Evolutionary conservation across 306 rosid species (phyloP), one percentile per base, ranked within the genome.

Genomic region (Vicia sativa): DNA sequence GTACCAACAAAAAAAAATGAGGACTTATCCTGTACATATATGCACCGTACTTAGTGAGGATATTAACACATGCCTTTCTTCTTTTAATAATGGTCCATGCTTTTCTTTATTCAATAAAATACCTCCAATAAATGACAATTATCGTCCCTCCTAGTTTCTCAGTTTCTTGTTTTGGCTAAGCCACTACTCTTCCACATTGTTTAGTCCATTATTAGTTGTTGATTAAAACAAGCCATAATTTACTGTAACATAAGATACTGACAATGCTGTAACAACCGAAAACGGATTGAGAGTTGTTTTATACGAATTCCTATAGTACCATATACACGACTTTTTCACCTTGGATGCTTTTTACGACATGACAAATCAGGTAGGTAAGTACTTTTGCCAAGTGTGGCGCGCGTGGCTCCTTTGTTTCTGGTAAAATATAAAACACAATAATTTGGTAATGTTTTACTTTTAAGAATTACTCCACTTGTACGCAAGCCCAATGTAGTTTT

Each of bases 341-440:
- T 25, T 11, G 61, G 61, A 54, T 54, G 16, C 61, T 54, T 54
- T 54, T 54, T 25, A 54, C 18, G 37, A 34, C 18, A 25, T 15
- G 26, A 25, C 18, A 54, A 54, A 26, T 54, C 10, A 54, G 38
- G 61, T 11, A 25, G 37, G 9, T 6, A 13, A n/a, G 16, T 11
- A 25, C 61, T 54, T 15, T 10, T 10, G 5, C 11, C 61, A 11
- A 25, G 60, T 12, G 2, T 37, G 6, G 16, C 10, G 37, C 35
- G 60, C 60, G 16, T 23, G 60, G 34, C 34, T 23, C 15, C 60
- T 25, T 54, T 14, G 18, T 11, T 53, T 53, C 7, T 52, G 58
- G 29, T 21, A 52, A 52, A 10, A 42, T 4, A 44, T 12, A 44
- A 13, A 44, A 11, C 58, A 52, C 31, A 52, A 19, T 21, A 18